Evolutionary conservation across 78 protist genomes (phyloP).

Genomic region (Anaeramoeba flamelloides): DNA sequence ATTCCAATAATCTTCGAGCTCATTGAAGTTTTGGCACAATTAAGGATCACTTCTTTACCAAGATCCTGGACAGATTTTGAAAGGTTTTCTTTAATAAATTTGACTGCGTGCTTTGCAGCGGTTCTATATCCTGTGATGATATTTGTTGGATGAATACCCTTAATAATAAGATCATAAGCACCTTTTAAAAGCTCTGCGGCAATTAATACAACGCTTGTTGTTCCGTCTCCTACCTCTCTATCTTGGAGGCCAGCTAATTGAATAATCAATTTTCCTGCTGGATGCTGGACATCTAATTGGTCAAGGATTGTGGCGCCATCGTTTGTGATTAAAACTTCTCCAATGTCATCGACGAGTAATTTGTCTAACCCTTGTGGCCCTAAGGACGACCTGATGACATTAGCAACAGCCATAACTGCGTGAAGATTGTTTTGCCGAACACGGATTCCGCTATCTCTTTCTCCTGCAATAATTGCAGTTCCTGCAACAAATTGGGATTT

Average conservation of each 20-base stretch:
- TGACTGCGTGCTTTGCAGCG: constrained; percentile 72
- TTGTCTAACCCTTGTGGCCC: constrained; percentile 97
- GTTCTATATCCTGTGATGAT: constrained; percentile 84
- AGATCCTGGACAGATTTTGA: too few species aligned
- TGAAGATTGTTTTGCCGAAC: too few species aligned
- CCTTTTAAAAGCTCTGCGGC: constrained; percentile 90
- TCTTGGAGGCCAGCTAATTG: constrained; percentile 29
- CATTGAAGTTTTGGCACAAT: constrained; percentile 88
- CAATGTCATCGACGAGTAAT: constrained; percentile 94
- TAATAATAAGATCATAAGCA: constrained; percentile 75
- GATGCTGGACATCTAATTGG: constrained; percentile 79
- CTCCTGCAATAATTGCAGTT: too few species aligned
- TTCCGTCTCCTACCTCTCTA: constrained; percentile 78
- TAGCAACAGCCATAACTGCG: constrained; percentile 81
- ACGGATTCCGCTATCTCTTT: too few species aligned
- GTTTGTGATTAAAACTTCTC: constrained; percentile 79
- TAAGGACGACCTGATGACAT: constrained; percentile 84
- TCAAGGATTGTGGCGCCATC: constrained; percentile 89
- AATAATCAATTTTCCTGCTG: constrained; percentile 75
- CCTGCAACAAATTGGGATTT: too few species aligned
- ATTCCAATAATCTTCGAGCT: constrained; percentile 43
- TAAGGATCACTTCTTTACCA: constrained; percentile 63
- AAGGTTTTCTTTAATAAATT: too few species aligned
- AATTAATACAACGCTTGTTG: constrained; percentile 92
- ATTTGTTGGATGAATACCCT: constrained; percentile 88